Percentiles rank a stretch among this genome's conserved stretches.
Evolutionary conservation across 2,329 filamentous ascomycete species (phyloP).

Genomic region (Sphaceloma murrayae): DNA sequence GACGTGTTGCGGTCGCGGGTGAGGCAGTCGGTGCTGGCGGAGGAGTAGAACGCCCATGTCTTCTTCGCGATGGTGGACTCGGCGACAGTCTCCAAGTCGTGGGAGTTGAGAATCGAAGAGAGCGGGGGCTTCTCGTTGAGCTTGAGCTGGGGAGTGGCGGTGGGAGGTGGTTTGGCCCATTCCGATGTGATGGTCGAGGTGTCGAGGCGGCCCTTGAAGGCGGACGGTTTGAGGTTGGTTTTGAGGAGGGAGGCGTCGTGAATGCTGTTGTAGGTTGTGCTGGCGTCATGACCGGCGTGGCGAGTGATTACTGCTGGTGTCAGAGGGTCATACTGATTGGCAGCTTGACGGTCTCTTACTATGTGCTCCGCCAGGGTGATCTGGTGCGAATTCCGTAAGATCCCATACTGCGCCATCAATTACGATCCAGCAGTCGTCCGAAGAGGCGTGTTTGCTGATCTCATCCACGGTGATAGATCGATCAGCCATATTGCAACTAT

Average conservation of each 20-base stretch:
- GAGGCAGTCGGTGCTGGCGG: conserved; percentile 42
- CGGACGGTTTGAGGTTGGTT: conserved; percentile 35
- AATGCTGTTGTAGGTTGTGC: conserved; percentile 43
- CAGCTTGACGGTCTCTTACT: conserved; percentile 28
- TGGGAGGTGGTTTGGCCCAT: conserved; percentile 26
- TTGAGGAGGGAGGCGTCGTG: conserved; percentile 39
- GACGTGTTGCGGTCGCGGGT: conserved; percentile 37
- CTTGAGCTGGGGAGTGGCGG: conserved; percentile 25
- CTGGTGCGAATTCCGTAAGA: conserved; percentile 54
- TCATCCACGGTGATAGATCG: conserved; percentile 23
- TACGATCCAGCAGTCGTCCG: conserved; percentile 51
- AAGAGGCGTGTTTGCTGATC: conserved; percentile 27
- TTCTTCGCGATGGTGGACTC: conserved; percentile 30
- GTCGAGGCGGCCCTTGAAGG: conserved; percentile 31
- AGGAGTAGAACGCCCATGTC: conserved; percentile 40
- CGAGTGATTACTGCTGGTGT: conserved; percentile 36
- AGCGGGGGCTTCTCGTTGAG: conserved; percentile 36
- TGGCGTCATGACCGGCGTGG: conserved; percentile 47
- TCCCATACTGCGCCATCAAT: conserved; percentile 60
- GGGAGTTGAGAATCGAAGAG: conserved; percentile 37
- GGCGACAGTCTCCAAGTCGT: conserved; percentile 39
- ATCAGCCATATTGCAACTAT: background rate
- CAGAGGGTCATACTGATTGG: background rate
- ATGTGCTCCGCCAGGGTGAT: conserved; percentile 51
- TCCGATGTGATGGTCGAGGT: conserved; percentile 22